phyloP scores from a whole-genome alignment of 768 basidiomycete species.

The Leccinum variicolor region DNA sequence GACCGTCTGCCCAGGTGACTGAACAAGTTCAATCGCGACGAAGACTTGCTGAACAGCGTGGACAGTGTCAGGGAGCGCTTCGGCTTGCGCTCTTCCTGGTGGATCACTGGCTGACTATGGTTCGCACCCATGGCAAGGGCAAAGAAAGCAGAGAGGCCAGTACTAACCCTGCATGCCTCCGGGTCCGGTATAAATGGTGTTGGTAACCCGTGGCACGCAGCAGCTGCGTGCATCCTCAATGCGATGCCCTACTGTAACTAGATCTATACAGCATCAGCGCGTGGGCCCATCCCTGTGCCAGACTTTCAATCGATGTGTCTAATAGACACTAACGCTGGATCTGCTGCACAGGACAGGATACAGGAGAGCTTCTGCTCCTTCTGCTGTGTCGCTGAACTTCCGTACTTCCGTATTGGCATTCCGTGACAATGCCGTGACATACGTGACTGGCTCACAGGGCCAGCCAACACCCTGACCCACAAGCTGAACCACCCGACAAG shows the following conservation, averaged over 20 bases:
- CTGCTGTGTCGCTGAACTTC: not conserved
- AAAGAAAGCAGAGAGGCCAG: not conserved
- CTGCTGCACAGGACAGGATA: conserved; percentile 6
- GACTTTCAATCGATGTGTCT: conserved; percentile 3
- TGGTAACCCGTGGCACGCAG: conserved; percentile 8
- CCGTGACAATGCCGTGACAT: not conserved
- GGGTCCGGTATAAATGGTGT: conserved; percentile 19
- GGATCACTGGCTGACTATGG: conserved; percentile 25
- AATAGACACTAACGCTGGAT: conserved; percentile 3
- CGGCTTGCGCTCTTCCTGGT: conserved; percentile 18
- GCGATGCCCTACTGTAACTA: conserved; percentile 15
- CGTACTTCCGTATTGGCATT: not conserved
- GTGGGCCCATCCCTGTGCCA: conserved; percentile 11
- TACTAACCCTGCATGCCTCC: conserved; percentile 14
- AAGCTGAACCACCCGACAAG: not conserved
- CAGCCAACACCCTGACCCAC: not conserved
- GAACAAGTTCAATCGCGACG: conserved; percentile 29
- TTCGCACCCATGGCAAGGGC: conserved; percentile 23
- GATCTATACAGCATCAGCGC: conserved; percentile 8
- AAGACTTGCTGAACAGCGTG: conserved; percentile 23
- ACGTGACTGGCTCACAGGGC: not conserved
- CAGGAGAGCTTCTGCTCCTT: not conserved
- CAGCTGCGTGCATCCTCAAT: conserved; percentile 24
- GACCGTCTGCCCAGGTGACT: conserved; percentile 23
- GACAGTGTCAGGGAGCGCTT: conserved; percentile 25